phyloP scores from a whole-genome alignment of 1,284 basidiomycete genomes.

The Grifola frondosa region DNA sequence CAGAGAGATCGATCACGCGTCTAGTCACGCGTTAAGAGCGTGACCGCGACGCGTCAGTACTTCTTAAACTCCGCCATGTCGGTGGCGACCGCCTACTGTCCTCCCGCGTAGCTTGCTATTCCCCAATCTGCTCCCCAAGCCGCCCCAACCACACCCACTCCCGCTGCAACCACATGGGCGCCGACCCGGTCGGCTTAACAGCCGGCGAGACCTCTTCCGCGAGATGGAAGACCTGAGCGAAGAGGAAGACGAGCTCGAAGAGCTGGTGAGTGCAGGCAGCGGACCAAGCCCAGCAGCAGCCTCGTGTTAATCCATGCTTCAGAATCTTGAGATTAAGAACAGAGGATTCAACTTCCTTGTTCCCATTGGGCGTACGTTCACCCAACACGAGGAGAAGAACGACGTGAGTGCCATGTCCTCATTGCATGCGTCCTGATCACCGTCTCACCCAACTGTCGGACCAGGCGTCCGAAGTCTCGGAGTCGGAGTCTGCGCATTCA shows the following conservation, averaged over 20 bases:
- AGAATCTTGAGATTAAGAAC: conserved; percentile 61
- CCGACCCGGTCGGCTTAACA: conserved; percentile 54
- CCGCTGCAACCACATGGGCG: conserved; percentile 53
- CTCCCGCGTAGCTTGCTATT: conserved; percentile 60
- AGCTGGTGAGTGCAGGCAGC: conserved; percentile 48
- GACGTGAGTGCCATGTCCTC: conserved; percentile 50
- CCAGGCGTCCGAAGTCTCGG: conserved; percentile 48
- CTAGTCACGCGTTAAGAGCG: too few species aligned
- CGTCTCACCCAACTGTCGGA: conserved; percentile 38
- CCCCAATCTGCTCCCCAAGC: conserved; percentile 62
- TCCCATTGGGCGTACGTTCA: conserved; percentile 69
- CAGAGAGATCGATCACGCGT: too few species aligned
- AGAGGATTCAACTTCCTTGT: conserved; percentile 68
- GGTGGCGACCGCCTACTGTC: conserved; percentile 65
- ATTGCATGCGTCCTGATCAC: neutral
- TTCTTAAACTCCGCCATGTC: too few species aligned
- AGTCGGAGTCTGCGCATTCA: conserved; percentile 35
- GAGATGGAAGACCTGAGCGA: conserved; percentile 87
- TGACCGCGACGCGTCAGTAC: too few species aligned
- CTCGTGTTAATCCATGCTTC: conserved; percentile 8
- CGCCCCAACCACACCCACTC: conserved; percentile 65
- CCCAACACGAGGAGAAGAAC: conserved; percentile 79
- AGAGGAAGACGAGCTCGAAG: conserved; percentile 78
- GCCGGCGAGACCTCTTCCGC: conserved; percentile 65
- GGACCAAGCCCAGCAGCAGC: neutral